A percentile compares a stretch with the other conserved stretches of the same genome.
These are phyloP conservation scores for Fragaria iinumae DNA, from an alignment of 306 rosid genomes.

Conservation along the genomic window DNA sequence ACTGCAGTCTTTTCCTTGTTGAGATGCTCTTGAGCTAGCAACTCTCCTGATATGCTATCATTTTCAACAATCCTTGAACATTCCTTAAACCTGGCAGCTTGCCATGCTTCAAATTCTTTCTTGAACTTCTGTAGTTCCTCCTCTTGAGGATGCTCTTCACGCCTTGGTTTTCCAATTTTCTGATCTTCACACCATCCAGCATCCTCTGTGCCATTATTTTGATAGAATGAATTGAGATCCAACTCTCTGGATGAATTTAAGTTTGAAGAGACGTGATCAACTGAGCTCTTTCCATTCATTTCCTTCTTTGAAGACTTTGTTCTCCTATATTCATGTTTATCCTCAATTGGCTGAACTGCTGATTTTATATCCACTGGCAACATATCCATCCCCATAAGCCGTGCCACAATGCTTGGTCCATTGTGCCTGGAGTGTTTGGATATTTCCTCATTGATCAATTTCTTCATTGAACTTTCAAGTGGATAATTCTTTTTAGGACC, in stretches of 20 bases:
- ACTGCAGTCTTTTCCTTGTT: constrained; percentile 45
- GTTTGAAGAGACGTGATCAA: constrained; percentile 43
- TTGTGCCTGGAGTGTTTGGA: constrained; percentile 53
- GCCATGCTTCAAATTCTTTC: constrained; percentile 95
- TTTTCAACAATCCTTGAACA: constrained; percentile 67
- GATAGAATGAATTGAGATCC: constrained; percentile 46
- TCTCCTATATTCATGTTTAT: constrained; percentile 39
- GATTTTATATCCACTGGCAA: constrained; percentile 54
- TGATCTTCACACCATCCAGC: constrained; percentile 48
- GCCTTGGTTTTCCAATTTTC: constrained; percentile 55
- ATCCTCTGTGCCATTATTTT: constrained; percentile 33
- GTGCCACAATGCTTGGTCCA: constrained; percentile 90
- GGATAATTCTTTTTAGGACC: constrained; percentile 48
- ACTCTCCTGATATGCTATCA: constrained; percentile 35
- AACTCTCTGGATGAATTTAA: constrained; percentile 50
- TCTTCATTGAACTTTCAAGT: constrained; percentile 76
- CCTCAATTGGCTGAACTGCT: constrained; percentile 49
- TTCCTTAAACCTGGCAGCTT: constrained; percentile 75
- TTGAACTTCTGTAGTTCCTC: constrained; percentile 88
- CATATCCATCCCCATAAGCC: constrained; percentile 93
- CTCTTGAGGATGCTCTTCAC: constrained; percentile 92
- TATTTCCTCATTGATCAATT: constrained; percentile 77
- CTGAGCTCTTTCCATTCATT: constrained; percentile 47
- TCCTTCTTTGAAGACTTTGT: constrained; percentile 49
- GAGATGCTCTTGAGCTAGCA: constrained; percentile 48